A percentile compares a stretch with the other conserved stretches of the same genome.
Conservation (phyloP, 148 eudicot genomes). For the Fagopyrum tataricum region DNA sequence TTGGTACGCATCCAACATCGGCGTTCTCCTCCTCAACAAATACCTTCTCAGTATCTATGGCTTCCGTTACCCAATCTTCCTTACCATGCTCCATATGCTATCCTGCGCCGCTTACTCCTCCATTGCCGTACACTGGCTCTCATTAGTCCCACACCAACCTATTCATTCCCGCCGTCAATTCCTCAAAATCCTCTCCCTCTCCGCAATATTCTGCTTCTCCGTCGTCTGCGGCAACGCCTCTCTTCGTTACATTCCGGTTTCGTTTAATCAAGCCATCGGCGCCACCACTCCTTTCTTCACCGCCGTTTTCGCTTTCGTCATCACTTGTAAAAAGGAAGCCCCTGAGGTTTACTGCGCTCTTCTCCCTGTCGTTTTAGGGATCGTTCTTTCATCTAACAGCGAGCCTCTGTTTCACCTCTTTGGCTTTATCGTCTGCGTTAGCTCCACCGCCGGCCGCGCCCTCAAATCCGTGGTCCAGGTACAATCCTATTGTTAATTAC, state of each 20-base stretch:
- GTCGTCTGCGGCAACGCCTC: slow-evolving; percentile 23
- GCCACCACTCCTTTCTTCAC: slow-evolving; percentile 25
- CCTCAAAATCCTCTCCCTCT: slow-evolving; percentile 17
- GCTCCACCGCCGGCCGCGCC: slow-evolving; percentile 71
- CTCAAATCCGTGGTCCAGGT: slow-evolving; percentile 63
- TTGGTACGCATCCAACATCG: slow-evolving; percentile 27
- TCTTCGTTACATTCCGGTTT: slow-evolving; percentile 18
- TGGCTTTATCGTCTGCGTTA: slow-evolving; percentile 58
- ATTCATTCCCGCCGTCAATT: slow-evolving; percentile 10
- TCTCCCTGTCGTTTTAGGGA: slow-evolving; percentile 20
- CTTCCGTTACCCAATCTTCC: slow-evolving; percentile 23
- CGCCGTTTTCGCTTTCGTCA: slow-evolving; percentile 19
- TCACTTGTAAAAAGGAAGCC: slow-evolving; percentile 20
- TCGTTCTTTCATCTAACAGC: slow-evolving; percentile 31
- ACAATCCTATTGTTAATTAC: neutral
- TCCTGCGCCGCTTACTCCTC: slow-evolving; percentile 18
- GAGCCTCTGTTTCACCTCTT: slow-evolving; percentile 61
- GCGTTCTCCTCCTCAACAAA: slow-evolving; percentile 23
- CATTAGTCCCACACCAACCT: slow-evolving; percentile 12
- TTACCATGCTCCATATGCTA: slow-evolving; percentile 25
- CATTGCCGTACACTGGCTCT: slow-evolving; percentile 18
- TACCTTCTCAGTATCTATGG: slow-evolving; percentile 23
- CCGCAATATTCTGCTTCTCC: slow-evolving; percentile 17
- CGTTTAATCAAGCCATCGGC: slow-evolving; percentile 23
- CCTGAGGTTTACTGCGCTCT: slow-evolving; percentile 16